Conservation (phyloP, 2,329 filamentous ascomycete species). For the Berkeleyomyces basicola region DNA sequence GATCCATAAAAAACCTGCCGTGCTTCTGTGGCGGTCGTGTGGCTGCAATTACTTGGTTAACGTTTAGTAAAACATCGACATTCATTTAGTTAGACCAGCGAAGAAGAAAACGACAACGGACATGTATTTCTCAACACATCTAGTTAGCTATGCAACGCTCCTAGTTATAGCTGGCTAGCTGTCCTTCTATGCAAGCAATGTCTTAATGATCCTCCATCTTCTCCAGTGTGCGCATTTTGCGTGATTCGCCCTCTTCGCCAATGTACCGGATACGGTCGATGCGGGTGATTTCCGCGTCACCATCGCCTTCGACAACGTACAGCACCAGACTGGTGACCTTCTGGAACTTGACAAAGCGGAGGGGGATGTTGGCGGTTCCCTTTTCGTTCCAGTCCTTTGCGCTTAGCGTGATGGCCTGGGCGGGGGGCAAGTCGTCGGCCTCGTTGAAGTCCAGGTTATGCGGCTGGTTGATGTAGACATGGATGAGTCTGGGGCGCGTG, state of each 20-base stretch:
- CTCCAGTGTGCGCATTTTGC: slow-evolving; percentile 85
- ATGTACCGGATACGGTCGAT: slow-evolving; percentile 65
- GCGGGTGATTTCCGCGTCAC: slow-evolving; percentile 68
- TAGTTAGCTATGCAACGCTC: too few relatives aligned
- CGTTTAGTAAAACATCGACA: neutral
- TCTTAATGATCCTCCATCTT: slow-evolving; percentile 64
- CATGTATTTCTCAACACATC: neutral
- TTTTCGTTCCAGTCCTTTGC: slow-evolving; percentile 68
- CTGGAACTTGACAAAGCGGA: slow-evolving; percentile 96
- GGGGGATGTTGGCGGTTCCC: slow-evolving; percentile 51
- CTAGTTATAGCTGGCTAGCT: too few relatives aligned
- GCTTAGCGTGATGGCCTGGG: slow-evolving; percentile 61
- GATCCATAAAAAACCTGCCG: neutral
- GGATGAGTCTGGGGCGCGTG: slow-evolving; percentile 66
- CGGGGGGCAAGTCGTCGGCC: slow-evolving; percentile 68
- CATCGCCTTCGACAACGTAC: slow-evolving; percentile 73
- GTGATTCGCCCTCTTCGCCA: slow-evolving; percentile 80
- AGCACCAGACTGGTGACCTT: slow-evolving; percentile 74
- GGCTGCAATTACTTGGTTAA: neutral
- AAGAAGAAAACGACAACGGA: neutral
- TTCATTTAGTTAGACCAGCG: neutral
- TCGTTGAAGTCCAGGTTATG: slow-evolving; percentile 92
- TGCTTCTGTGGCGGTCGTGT: neutral
- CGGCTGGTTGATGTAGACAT: slow-evolving; percentile 73
- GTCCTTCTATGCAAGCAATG: neutral